Conservation (phyloP, 2,329 filamentous ascomycete genomes). For the Ophiostoma tasmaniense region DNA sequence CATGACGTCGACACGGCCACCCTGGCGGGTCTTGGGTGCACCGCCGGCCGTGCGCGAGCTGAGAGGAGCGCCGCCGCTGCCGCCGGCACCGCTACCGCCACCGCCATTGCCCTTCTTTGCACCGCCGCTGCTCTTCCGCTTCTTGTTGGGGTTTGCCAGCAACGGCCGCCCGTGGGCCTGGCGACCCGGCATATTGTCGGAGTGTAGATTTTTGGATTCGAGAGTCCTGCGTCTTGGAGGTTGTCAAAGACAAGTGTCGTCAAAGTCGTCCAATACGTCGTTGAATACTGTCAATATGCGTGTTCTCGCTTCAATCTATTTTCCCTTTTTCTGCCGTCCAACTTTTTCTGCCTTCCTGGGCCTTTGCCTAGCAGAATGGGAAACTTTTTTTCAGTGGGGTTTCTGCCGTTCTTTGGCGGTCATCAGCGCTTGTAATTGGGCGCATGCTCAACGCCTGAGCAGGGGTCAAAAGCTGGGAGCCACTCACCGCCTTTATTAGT, state of each 20-base stretch:
- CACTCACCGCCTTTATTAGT: background rate
- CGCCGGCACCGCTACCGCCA: background rate
- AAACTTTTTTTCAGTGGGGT: slow-evolving; percentile 19
- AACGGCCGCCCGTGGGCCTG: slow-evolving; percentile 50
- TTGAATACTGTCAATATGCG: background rate
- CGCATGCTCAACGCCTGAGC: background rate
- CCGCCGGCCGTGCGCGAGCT: slow-evolving; percentile 3
- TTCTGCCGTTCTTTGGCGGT: slow-evolving; percentile 17
- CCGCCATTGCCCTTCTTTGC: slow-evolving; percentile 26
- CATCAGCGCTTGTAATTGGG: background rate
- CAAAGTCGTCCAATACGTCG: background rate
- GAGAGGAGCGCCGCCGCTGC: background rate
- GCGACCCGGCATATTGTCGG: slow-evolving; percentile 44
- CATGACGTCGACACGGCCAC: slow-evolving; percentile 48
- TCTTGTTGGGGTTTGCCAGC: slow-evolving; percentile 28
- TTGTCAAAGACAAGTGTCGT: background rate
- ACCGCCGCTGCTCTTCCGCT: slow-evolving; percentile 5
- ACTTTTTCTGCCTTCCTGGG: background rate
- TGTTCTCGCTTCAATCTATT: background rate
- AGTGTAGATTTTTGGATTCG: background rate
- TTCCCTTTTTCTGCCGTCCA: background rate
- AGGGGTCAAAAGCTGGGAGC: background rate
- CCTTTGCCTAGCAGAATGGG: background rate
- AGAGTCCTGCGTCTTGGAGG: background rate
- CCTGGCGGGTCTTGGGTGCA: slow-evolving; percentile 32